Percentiles rank a stretch among this genome's conserved stretches.
phyloP scores from a whole-genome alignment of 352 stramenopile species.

The Phytophthora foliorum region DNA sequence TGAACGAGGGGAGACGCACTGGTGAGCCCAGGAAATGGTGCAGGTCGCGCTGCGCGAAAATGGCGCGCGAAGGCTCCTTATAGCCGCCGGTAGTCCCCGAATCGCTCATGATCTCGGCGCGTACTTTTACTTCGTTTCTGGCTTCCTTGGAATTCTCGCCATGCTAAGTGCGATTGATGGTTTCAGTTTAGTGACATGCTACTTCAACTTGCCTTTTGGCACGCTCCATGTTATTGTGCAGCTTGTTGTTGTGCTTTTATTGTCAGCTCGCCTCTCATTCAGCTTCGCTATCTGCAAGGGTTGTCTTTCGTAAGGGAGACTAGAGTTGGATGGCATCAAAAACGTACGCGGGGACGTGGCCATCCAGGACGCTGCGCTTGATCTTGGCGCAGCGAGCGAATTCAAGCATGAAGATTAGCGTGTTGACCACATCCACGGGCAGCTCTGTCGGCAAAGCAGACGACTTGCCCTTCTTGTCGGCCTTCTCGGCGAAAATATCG shows the following conservation, averaged over 20 bases:
- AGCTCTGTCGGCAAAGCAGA: constrained; percentile 57
- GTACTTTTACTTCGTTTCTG: constrained; percentile 41
- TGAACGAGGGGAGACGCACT: constrained; percentile 34
- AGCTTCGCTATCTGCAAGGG: constrained; percentile 11
- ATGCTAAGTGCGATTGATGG: constrained; percentile 11
- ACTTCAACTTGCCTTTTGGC: constrained; percentile 27
- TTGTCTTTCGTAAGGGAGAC: neutral
- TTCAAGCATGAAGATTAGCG: constrained; percentile 92
- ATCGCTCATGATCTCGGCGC: constrained; percentile 32
- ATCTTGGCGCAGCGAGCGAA: constrained; percentile 88
- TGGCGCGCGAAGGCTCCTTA: constrained; percentile 73
- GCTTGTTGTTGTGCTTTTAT: constrained; percentile 6
- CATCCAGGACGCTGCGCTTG: constrained; percentile 83
- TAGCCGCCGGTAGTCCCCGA: constrained; percentile 40
- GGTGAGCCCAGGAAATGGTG: constrained; percentile 74
- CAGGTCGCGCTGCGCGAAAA: constrained; percentile 83
- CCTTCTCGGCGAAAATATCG: constrained; percentile 72
- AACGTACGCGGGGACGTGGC: constrained; percentile 89
- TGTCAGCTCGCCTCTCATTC: constrained; percentile 10
- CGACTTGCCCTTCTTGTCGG: constrained; percentile 60
- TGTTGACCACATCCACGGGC: constrained; percentile 87
- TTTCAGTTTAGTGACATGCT: constrained; percentile 11
- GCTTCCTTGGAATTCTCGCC: constrained; percentile 18
- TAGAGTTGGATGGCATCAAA: constrained; percentile 91
- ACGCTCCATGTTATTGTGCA: constrained; percentile 8